A percentile compares a stretch with the other conserved stretches of the same genome.
These are phyloP conservation scores for Pleurotus sapidus DNA, from an alignment of 768 basidiomycete species.

Conservation along the genomic window DNA sequence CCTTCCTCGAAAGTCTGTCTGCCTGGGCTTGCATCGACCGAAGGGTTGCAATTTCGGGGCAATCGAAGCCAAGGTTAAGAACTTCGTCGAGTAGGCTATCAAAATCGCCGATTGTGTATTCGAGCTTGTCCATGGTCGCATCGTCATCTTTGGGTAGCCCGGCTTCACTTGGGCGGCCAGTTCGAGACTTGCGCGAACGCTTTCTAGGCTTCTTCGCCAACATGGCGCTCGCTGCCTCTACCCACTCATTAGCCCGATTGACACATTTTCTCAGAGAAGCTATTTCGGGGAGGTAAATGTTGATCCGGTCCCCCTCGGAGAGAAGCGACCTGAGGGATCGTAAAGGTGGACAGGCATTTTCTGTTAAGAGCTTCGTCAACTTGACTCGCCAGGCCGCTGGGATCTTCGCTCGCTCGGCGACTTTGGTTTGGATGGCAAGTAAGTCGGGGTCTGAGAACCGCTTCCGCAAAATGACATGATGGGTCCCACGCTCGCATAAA, in stretches of 20 bases:
- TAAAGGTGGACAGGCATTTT: slow-evolving; percentile 69
- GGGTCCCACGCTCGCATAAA: slow-evolving; percentile 56
- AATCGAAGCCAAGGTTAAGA: slow-evolving; percentile 79
- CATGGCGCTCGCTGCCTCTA: slow-evolving; percentile 80
- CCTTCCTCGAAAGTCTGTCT: slow-evolving; percentile 60
- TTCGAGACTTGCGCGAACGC: slow-evolving; percentile 63
- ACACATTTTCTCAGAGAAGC: slow-evolving; percentile 75
- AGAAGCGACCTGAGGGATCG: slow-evolving; percentile 79
- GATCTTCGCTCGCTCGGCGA: slow-evolving; percentile 68
- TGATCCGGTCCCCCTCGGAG: slow-evolving; percentile 87
- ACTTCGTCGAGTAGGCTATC: slow-evolving; percentile 69
- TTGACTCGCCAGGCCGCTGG: slow-evolving; percentile 77
- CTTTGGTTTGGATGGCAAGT: slow-evolving; percentile 58
- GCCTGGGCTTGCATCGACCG: slow-evolving; percentile 55
- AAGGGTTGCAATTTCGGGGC: slow-evolving; percentile 65
- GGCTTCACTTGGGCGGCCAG: slow-evolving; percentile 42
- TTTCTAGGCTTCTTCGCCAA: slow-evolving; percentile 79
- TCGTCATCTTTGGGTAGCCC: slow-evolving; percentile 25
- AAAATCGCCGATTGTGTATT: slow-evolving; percentile 69
- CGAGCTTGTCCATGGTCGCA: slow-evolving; percentile 67
- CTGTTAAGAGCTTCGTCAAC: slow-evolving; percentile 61
- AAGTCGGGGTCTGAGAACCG: slow-evolving; percentile 82
- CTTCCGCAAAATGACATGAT: slow-evolving; percentile 65
- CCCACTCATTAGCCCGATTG: slow-evolving; percentile 78
- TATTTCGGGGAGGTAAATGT: slow-evolving; percentile 70